phyloP scores from a whole-genome alignment of 176 grass and related monocot genomes.

The Melocanna baccifera region DNA sequence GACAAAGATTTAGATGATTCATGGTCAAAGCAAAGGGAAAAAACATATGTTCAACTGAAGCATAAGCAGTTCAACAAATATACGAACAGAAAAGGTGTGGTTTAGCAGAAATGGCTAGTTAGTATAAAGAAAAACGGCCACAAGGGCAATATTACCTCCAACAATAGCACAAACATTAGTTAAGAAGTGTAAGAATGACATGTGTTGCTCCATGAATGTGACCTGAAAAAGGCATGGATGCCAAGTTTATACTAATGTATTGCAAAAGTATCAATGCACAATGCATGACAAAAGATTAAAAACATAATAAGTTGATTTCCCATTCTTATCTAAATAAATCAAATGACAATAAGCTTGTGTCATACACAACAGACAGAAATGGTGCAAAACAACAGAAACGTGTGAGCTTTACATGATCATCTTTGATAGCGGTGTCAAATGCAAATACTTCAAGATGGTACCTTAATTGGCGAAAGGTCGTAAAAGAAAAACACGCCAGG shows the following conservation, averaged over 20 bases:
- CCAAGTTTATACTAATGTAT: conserved; percentile 1
- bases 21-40: neutral
- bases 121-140: conserved; percentile 12
- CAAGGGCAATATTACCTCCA: conserved; percentile 69
- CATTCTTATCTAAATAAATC: neutral
- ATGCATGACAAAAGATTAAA: neutral
- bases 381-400: neutral
- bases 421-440: neutral
- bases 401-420: neutral
- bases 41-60: neutral
- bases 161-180: conserved; percentile 99
- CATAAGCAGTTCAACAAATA: neutral
- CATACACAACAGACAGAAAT: neutral
- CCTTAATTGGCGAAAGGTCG: conserved; percentile 97
- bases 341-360: neutral
- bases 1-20: neutral
- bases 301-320: neutral
- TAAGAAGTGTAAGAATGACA: conserved; percentile 88
- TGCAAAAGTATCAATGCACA: neutral
- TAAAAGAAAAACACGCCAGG: conserved; percentile 99
- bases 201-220: conserved; percentile 70
- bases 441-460: conserved; percentile 27
- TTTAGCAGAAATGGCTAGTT: neutral
- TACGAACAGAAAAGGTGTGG: neutral
- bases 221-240: conserved; percentile 57